Conservation (phyloP, 2,329 filamentous ascomycete genomes). For the Pezicula radicicola region DNA sequence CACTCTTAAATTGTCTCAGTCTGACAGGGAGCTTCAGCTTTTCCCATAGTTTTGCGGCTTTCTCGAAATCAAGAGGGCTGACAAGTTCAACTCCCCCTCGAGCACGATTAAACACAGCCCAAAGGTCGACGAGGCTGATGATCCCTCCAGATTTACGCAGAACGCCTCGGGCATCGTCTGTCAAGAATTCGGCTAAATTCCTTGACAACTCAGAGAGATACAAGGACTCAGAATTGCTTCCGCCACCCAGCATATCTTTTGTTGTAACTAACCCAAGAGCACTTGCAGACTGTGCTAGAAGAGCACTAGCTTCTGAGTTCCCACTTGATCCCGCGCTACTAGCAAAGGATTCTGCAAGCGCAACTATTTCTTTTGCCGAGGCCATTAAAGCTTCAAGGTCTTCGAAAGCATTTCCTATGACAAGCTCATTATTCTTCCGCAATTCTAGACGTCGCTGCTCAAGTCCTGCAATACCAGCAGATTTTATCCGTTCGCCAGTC, state of each 20-base stretch:
- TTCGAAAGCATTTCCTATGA: constrained; percentile 93
- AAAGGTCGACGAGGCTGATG: constrained; percentile 85
- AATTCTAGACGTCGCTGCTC: constrained; percentile 82
- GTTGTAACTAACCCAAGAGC: constrained; percentile 89
- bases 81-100: constrained; percentile 92
- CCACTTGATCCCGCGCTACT: constrained; percentile 53
- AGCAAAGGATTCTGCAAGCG: constrained; percentile 85
- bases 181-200: constrained; percentile 84
- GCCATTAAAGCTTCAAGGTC: constrained; percentile 97
- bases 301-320: constrained; percentile 66
- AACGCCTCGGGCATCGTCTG: constrained; percentile 77
- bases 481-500: constrained; percentile 45
- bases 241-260: constrained; percentile 86
- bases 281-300: constrained; percentile 78
- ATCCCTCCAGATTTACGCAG: constrained; percentile 80
- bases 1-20: constrained; percentile 84
- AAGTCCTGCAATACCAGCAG: constrained; percentile 86
- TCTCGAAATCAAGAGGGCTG: constrained; percentile 87
- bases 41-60: constrained; percentile 86
- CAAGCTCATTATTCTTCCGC: constrained; percentile 86
- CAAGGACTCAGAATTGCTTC: constrained; percentile 70
- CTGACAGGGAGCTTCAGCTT: constrained; percentile 82
- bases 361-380: constrained; percentile 93
- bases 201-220: constrained; percentile 86
- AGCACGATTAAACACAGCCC: constrained; percentile 92